Percentiles rank a stretch among this genome's conserved stretches.
These are phyloP conservation scores for Auricularia heimuer DNA, from an alignment of 768 basidiomycete species.

Conservation along the genomic window DNA sequence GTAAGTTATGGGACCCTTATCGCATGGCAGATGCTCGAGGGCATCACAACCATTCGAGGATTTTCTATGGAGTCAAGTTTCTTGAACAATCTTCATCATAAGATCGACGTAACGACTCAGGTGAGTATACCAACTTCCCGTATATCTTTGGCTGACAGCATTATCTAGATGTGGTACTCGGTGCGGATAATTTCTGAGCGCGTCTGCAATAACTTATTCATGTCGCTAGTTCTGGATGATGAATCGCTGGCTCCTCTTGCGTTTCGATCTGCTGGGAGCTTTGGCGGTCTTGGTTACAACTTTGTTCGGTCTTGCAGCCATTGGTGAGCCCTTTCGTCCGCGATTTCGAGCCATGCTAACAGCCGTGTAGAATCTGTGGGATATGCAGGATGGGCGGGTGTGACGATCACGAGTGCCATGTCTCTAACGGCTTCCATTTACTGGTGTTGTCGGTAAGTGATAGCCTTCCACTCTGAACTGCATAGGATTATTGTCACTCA, in stretches of 20 bases:
- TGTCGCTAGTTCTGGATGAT: conserved; percentile 69
- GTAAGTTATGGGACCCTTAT: conserved; percentile 19
- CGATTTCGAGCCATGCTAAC: conserved; percentile 35
- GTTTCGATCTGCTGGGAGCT: conserved; percentile 73
- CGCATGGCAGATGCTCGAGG: conserved; percentile 24
- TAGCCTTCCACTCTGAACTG: background rate
- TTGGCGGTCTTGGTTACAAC: conserved; percentile 66
- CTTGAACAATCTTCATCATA: conserved; percentile 59
- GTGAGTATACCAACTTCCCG: conserved; percentile 22
- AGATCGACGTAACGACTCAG: conserved; percentile 72
- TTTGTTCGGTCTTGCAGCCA: conserved; percentile 54
- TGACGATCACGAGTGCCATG: conserved; percentile 32
- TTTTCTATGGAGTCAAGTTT: conserved; percentile 78
- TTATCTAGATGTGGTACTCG: conserved; percentile 58
- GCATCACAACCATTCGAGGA: conserved; percentile 84
- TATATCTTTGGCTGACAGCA: background rate
- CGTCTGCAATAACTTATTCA: too few species aligned
- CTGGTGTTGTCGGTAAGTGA: conserved; percentile 33
- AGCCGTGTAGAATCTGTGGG: conserved; percentile 15
- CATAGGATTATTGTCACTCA: background rate
- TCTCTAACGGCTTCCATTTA: conserved; percentile 21
- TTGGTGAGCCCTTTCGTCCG: conserved; percentile 42
- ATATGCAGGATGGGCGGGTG: conserved; percentile 35
- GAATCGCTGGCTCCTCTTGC: conserved; percentile 74
- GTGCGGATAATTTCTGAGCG: too few species aligned